Base-by-base conservation (phyloP, 2,329 filamentous ascomycete genomes). In the Myotisia sp. region DNA sequence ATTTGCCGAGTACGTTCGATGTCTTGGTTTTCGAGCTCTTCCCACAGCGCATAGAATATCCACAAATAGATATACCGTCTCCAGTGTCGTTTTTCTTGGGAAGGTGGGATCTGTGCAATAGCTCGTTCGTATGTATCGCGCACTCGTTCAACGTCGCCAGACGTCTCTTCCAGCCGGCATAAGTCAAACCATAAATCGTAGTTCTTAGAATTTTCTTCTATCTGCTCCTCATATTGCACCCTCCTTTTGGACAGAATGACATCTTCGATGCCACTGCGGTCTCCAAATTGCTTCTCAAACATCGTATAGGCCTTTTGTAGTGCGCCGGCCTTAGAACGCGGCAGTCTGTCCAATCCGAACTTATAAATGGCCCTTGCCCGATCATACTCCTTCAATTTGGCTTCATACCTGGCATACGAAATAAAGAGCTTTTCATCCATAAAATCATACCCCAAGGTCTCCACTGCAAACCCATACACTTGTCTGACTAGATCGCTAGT, bases 161-260 rank as follows among this genome's bases (percentile, higher is more conserved):
- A 77, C 0, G 75, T 73, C 58, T 98, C 90, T 55, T 98, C 90
- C 5, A 98, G 63, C 5, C 82, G 72, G 17, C 86, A 85, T 55
- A 87, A 93, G 57, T 95, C 90, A 47, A 98, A 87, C 90, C 90
- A 98, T 8, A 77, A 72, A 51, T 98, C 90, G 63, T 98, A 98
- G 57, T 94, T 94, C 51, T 92, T 90, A 2, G 86, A 74, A 49
- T 93, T 95, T 52, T 92, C 81, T 50, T 85, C 87, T 44, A 95
- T 73, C 51, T 90, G 79, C 46, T 93, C 84, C 58, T 98, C 90
- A 57, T 98, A 98, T 42, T 90, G 76, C 12, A 92, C 79, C 47
- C 90, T 70, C 45, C 90, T 72, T 56, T 98, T 98, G 10, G 85
- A 85, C n/a, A 95, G 56, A 19, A 98, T 83, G 6, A 95, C 86